A percentile compares a stretch with the other conserved stretches of the same genome.
Conservation (phyloP, 2,329 filamentous ascomycete genomes). For the Colletotrichum phormii region DNA sequence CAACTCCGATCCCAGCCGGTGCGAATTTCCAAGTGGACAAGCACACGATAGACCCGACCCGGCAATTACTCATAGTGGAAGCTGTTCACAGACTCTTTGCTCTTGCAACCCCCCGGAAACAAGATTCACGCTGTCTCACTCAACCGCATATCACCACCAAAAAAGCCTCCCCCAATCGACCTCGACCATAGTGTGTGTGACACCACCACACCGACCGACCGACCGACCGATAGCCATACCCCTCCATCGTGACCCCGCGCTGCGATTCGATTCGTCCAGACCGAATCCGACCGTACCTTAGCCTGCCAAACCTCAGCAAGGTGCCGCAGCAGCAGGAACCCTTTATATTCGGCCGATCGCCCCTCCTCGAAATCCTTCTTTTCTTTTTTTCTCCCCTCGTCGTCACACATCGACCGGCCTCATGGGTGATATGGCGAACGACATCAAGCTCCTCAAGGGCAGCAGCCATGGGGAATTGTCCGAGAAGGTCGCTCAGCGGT, state of each 20-base stretch:
- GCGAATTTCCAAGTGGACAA: background rate
- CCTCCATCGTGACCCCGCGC: slow-evolving; percentile 37
- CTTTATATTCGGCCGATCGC: slow-evolving; percentile 21
- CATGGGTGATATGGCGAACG: slow-evolving; percentile 48
- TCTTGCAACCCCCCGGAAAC: background rate
- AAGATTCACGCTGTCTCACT: slow-evolving; percentile 1
- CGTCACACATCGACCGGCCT: slow-evolving; percentile 35
- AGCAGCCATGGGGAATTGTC: slow-evolving; percentile 49
- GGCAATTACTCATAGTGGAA: background rate
- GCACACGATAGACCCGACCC: background rate
- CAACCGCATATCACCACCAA: background rate
- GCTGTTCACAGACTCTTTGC: background rate
- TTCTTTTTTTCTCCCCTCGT: slow-evolving; percentile 14
- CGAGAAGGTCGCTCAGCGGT: slow-evolving; percentile 46
- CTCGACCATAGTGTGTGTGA: slow-evolving; percentile 1
- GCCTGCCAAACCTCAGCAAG: slow-evolving; percentile 29
- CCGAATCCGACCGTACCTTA: slow-evolving; percentile 23
- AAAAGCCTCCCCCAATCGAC: background rate
- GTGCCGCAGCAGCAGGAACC: slow-evolving; percentile 18
- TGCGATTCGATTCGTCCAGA: slow-evolving; percentile 33
- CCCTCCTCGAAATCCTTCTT: slow-evolving; percentile 8
- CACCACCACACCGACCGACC: background rate
- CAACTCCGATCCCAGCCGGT: slow-evolving; percentile 12
- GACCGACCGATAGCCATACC: slow-evolving; percentile 23
- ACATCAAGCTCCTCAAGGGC: slow-evolving; percentile 51